A percentile compares a stretch with the other conserved stretches of the same genome.
phyloP scores from a whole-genome alignment of 306 rosid genomes.

The Citrullus colocynthis region DNA sequence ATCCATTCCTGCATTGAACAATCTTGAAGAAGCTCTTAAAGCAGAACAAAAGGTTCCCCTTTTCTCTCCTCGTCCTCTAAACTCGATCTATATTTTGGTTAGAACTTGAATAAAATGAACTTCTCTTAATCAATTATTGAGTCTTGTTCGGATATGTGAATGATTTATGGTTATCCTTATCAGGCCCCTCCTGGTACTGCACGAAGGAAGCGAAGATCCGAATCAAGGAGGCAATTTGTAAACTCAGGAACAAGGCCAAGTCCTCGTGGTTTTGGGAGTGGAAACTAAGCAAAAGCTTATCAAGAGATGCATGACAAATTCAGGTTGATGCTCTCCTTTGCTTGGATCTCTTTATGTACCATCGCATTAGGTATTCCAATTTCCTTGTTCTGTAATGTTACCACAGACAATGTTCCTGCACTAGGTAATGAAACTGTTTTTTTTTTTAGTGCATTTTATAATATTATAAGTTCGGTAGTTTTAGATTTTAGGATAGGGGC shows the following conservation, averaged over 20 bases:
- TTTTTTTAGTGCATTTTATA: neutral
- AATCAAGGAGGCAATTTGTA: constrained; percentile 37
- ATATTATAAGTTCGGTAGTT: neutral
- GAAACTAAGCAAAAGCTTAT: constrained; percentile 24
- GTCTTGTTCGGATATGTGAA: neutral
- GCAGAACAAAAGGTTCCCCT: constrained; percentile 64
- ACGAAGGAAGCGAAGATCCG: constrained; percentile 65
- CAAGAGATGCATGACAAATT: neutral
- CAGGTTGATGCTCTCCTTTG: neutral
- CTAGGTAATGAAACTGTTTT: neutral
- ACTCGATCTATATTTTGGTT: neutral
- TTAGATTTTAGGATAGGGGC: neutral
- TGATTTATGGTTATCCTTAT: constrained; percentile 1
- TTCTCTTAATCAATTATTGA: neutral
- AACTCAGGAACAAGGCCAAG: constrained; percentile 48
- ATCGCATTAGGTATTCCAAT: neutral
- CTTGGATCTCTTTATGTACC: neutral
- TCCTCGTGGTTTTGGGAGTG: constrained; percentile 80
- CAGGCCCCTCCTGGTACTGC: constrained; percentile 85
- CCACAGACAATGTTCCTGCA: neutral
- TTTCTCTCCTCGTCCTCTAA: constrained; percentile 6
- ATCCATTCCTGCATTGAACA: constrained; percentile 67
- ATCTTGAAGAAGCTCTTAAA: constrained; percentile 86
- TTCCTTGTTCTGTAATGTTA: neutral
- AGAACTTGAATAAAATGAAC: neutral